Base-by-base conservation (phyloP, 2,329 filamentous ascomycete species). In the Phyllosticta capitalensis region DNA sequence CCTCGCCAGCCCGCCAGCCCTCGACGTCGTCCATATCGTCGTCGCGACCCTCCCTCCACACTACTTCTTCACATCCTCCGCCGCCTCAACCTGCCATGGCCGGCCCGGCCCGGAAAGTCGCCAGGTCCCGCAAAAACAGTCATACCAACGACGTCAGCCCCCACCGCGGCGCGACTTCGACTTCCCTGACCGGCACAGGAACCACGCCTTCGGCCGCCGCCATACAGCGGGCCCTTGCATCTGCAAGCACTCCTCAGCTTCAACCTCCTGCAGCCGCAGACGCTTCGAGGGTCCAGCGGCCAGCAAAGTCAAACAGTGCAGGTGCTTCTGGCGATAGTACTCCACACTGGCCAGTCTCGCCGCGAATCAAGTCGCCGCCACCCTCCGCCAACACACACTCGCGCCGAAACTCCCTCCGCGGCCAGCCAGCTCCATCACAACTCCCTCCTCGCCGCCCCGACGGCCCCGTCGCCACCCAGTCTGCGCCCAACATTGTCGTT, bases 261-360 rank as follows among this genome's bases (percentile, higher is more conserved):
- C 82, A 83, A 52, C 74, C 78, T 54, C 81, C 85, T 33, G 72
- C 79, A 6, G 72, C 79, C 49, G 78, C 83, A 61, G 89, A 95
- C 63, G 73, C 82, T 6, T 77, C 82, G 66, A 85, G 85, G 73
- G 77, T 83, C 58, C 79, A 85, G 52, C 80, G 81, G 63, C 57
- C 87, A 14, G 81, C 86, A 67, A 90, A 91, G 71, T 75, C 81
- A 5, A 71, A 76, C 22, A 68, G 76, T 63, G 70, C 77, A 56
- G 80, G 87, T 56, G 65, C 79, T 49, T 73, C 71, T 59, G 74
- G 74, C 55, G 72, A 74, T 58, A 76, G 67, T 61, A 80, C 80
- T 57, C 84, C 84, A 63, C 82, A 86, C 73, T 92, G 89, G 88
- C 88, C 89, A 24, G 75, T 87, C 62, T 92, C 89, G 53, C 89